phyloP scores from a whole-genome alignment of 1,284 basidiomycete species.

The Ceratobasidium sp. region DNA sequence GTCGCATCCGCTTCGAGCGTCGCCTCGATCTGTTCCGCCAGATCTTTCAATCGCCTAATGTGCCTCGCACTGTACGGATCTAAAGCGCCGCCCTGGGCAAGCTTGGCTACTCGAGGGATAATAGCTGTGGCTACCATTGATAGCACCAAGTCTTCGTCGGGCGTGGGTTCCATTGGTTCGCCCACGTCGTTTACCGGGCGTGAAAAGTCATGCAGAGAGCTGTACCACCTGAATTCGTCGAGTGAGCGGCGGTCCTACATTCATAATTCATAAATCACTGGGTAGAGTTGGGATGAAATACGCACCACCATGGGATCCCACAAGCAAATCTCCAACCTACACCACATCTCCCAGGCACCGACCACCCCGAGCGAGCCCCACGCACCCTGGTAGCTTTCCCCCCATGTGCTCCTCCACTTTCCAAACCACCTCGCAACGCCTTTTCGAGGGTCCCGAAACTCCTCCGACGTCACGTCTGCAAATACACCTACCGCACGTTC shows the following conservation, averaged over 20 bases:
- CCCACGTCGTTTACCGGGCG: conserved; percentile 60
- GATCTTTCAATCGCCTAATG: conserved; percentile 73
- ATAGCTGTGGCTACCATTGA: conserved; percentile 88
- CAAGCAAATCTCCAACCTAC: conserved; percentile 82
- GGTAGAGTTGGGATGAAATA: conserved; percentile 45
- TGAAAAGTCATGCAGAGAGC: conserved; percentile 81
- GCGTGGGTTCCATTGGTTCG: conserved; percentile 65
- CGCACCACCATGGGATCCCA: conserved; percentile 89
- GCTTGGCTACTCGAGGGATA: conserved; percentile 78
- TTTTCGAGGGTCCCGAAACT: conserved; percentile 84
- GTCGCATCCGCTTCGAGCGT: conserved; percentile 73
- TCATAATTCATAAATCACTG: conserved; percentile 2
- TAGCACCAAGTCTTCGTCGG: conserved; percentile 88
- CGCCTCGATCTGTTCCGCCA: conserved; percentile 85
- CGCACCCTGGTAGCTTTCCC: conserved; percentile 87
- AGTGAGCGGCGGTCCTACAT: conserved; percentile 69
- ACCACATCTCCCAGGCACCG: conserved; percentile 97
- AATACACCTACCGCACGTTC: conserved; percentile 70
- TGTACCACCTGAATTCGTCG: conserved; percentile 88
- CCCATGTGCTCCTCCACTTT: conserved; percentile 80
- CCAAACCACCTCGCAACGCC: conserved; percentile 80
- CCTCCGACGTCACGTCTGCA: conserved; percentile 84
- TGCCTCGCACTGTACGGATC: conserved; percentile 84
- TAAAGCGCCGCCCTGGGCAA: conserved; percentile 79
- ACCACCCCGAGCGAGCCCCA: conserved; percentile 92